Evolutionary conservation across 805 yeast species (phyloP), one percentile per base, ranked within the genome.

Genomic region (Komagataella pseudopastoris): DNA sequence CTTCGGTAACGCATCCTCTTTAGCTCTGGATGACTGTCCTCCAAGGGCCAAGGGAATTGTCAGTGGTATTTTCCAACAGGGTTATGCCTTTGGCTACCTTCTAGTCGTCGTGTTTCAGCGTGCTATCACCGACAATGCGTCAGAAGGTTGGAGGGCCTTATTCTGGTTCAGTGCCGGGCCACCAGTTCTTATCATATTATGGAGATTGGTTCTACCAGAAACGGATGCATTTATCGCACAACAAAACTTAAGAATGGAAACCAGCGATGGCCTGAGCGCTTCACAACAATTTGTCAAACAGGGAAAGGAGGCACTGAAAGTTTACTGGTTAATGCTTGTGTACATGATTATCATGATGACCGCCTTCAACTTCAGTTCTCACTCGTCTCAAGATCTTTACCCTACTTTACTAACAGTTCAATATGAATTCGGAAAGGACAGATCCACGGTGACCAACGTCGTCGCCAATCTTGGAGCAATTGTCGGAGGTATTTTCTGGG

Each of bases 51-150:
- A 78, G 64, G 83, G 86, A 48, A 70, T 81, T 52, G 64, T 82
- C 49, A 75, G 82, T 43, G 88, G 87, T 49, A 63, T 85, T 46
- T 77, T 88, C 61, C 95, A 87, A 65, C 85, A 86, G 63, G 95
- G 95, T 54, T 88, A 83, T 57, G 83, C 85, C 0, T 73, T 83
- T 49, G 89, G 89, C 22, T 82, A 81, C 58, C 65, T 83, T 23
- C 60, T 82, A 53, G 87, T 81, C 5, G 85, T 81, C 49, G 70
- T 81, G 22, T 83, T 81, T 67, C 76, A 77, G 54, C 71, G 88
- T 62, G 84, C 83, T 39, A 75, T 83, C 54, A 78, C 76, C 6
- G 77, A 74, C 59, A 75, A 71, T 53, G 68, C 81, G 3, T 57
- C 67, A 1, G 71, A 77, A 52, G 10, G 39, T 8, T 83, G 88